These are phyloP conservation scores for Pseudovirgaria hyperparasitica DNA, from an alignment of 2,329 filamentous ascomycete genomes.

Conservation along the genomic window DNA sequence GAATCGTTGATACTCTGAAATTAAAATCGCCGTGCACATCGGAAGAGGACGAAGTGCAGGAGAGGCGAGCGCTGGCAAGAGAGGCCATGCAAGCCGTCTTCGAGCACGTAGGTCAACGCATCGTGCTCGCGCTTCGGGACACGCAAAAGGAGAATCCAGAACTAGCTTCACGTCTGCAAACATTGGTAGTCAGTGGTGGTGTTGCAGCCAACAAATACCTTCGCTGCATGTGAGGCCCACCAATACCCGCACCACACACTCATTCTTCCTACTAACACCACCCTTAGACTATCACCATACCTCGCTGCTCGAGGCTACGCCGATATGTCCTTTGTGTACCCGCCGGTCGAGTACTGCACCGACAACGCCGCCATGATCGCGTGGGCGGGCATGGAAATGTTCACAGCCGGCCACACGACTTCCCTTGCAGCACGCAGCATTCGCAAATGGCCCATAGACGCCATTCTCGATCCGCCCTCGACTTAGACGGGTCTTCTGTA, in stretches of 20 bases:
- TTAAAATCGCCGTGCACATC: too few relatives aligned
- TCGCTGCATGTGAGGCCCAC: constrained; percentile 42
- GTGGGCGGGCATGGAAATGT: constrained; percentile 92
- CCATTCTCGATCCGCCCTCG: constrained; percentile 15
- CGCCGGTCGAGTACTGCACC: constrained; percentile 69
- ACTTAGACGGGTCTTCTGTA: too few relatives aligned
- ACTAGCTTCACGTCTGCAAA: constrained; percentile 25
- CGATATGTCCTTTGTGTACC: constrained; percentile 52
- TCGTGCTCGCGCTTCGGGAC: constrained; percentile 54
- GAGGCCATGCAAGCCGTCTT: constrained; percentile 72
- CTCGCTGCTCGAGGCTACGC: constrained; percentile 55
- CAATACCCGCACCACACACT: constrained; percentile 1
- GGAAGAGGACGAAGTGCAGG: constrained; percentile 36
- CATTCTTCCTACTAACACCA: constrained; percentile 3
- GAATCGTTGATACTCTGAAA: too few relatives aligned
- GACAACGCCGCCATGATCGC: constrained; percentile 98
- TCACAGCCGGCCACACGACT: constrained; percentile 49
- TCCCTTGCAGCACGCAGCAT: constrained; percentile 17
- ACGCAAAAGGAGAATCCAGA: constrained; percentile 4
- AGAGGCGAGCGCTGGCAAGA: constrained; percentile 57
- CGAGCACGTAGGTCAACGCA: constrained; percentile 69
- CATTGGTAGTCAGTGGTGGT: constrained; percentile 76
- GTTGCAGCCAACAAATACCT: constrained; percentile 80
- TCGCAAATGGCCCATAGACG: constrained; percentile 24
- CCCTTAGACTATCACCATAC: constrained; percentile 32